phyloP scores from a whole-genome alignment of 176 grass and related monocot species.

The Oropetium thomaeum region DNA sequence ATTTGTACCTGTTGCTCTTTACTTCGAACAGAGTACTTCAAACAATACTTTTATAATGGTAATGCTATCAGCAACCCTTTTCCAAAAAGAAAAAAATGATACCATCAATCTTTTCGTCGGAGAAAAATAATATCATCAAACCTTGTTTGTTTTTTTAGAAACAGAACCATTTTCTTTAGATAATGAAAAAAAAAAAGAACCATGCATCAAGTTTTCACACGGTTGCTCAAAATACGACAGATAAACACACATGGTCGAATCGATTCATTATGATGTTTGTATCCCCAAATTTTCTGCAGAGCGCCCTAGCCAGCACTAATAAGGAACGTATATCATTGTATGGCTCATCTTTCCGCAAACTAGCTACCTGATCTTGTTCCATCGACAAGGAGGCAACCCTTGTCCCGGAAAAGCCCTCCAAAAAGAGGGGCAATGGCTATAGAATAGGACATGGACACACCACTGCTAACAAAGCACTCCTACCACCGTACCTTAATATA shows the following conservation, averaged over 20 bases:
- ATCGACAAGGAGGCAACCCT: conserved; percentile 33
- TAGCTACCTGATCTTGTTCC: conserved; percentile 18
- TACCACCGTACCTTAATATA: too few relatives aligned
- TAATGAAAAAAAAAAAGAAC: too few relatives aligned
- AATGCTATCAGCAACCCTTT: too few relatives aligned
- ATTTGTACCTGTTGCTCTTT: too few relatives aligned
- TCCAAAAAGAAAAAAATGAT: too few relatives aligned
- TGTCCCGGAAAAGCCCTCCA: conserved; percentile 41
- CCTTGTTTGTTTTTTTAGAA: too few relatives aligned
- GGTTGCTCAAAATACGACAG: not conserved
- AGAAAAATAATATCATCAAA: too few relatives aligned
- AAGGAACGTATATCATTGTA: conserved; percentile 1
- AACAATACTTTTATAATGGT: too few relatives aligned
- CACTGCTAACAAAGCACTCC: conserved; percentile 27
- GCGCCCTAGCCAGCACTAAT: conserved; percentile 12
- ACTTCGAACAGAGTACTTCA: too few relatives aligned
- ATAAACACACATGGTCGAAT: not conserved
- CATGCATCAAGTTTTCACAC: not conserved
- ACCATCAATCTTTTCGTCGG: too few relatives aligned
- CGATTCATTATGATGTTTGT: conserved; percentile 12
- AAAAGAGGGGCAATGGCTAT: conserved; percentile 7
- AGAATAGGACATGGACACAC: conserved; percentile 14
- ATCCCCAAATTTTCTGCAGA: not conserved
- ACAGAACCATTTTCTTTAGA: too few relatives aligned
- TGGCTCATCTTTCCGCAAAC: conserved; percentile 38